Conservation (phyloP, 1,284 basidiomycete species). For the Hymenochaete sp. region DNA sequence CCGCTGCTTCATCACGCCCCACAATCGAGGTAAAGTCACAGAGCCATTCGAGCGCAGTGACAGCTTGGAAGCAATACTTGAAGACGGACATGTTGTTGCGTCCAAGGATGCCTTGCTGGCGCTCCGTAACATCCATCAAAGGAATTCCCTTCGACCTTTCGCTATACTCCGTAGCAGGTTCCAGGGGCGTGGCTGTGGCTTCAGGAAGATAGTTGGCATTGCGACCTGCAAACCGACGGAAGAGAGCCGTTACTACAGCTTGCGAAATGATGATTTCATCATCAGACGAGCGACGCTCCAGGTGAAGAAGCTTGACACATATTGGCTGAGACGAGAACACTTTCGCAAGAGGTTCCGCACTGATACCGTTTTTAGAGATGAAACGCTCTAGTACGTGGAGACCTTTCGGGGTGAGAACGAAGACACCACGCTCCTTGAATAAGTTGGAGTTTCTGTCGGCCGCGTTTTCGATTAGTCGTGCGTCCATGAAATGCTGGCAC, state of each 20-base stretch:
- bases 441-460: constrained; percentile 79
- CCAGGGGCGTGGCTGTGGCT: constrained; percentile 36
- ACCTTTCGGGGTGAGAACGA: constrained; percentile 93
- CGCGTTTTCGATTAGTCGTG: constrained; percentile 93
- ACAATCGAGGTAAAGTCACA: constrained; percentile 96
- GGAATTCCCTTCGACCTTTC: constrained; percentile 74
- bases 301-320: constrained; percentile 95
- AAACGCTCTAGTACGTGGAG: constrained; percentile 98
- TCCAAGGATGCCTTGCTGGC: constrained; percentile 42
- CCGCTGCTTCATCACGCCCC: constrained; percentile 92
- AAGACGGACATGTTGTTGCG: constrained; percentile 40
- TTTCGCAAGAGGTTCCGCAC: constrained; percentile 82
- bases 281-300: constrained; percentile 86
- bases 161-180: constrained; percentile 68
- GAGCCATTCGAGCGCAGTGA: constrained; percentile 90
- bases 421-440: constrained; percentile 98
- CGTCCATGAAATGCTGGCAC: constrained; percentile 99
- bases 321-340: constrained; percentile 93
- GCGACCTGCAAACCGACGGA: constrained; percentile 88
- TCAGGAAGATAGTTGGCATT: constrained; percentile 66
- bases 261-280: constrained; percentile 97
- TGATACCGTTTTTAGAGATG: constrained; percentile 99
- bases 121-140: constrained; percentile 60
- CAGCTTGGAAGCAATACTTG: constrained; percentile 81
- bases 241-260: constrained; percentile 89